Evolutionary conservation across 495 filamentous ascomycete genomes (phyloP).

Genomic region (Podospora pseudoanserina): DNA sequence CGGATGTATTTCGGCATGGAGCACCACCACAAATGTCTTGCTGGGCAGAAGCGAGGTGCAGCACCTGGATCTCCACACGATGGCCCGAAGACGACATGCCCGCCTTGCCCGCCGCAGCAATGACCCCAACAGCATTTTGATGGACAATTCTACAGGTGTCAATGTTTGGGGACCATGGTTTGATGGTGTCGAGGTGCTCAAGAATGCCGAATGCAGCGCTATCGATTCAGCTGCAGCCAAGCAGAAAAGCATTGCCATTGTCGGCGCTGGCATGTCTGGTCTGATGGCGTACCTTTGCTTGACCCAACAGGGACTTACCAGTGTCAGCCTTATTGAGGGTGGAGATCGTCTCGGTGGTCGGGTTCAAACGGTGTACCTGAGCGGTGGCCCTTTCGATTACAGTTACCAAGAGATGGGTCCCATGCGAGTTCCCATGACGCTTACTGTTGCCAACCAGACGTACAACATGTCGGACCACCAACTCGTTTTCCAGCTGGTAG

Average conservation of each 20-base stretch:
- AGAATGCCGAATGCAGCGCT: conserved; percentile 48
- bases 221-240: conserved; percentile 54
- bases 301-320: conserved; percentile 37
- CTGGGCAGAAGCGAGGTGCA: conserved; percentile 45
- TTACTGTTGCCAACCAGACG: conserved; percentile 52
- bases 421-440: conserved; percentile 60
- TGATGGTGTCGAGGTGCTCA: conserved; percentile 61
- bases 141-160: conserved; percentile 47
- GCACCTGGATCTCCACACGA: conserved; percentile 15
- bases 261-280: conserved; percentile 69
- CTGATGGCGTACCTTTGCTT: conserved; percentile 53
- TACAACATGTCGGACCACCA: conserved; percentile 56
- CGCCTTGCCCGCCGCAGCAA: conserved; percentile 3
- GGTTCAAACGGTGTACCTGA: conserved; percentile 61
- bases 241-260: conserved; percentile 55
- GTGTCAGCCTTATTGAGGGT: conserved; percentile 42
- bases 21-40: conserved; percentile 28
- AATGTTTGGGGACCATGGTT: conserved; percentile 66
- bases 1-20: conserved; percentile 54
- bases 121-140: conserved; percentile 32
- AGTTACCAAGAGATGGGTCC: conserved; percentile 76
- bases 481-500: conserved; percentile 61
- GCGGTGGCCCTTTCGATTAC: conserved; percentile 59
- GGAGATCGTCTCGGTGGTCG: conserved; percentile 44
- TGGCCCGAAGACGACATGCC: conserved; percentile 2